Evolutionary conservation across 257 asterid species (phyloP).

Genomic region (Ligustrum vulgare): DNA sequence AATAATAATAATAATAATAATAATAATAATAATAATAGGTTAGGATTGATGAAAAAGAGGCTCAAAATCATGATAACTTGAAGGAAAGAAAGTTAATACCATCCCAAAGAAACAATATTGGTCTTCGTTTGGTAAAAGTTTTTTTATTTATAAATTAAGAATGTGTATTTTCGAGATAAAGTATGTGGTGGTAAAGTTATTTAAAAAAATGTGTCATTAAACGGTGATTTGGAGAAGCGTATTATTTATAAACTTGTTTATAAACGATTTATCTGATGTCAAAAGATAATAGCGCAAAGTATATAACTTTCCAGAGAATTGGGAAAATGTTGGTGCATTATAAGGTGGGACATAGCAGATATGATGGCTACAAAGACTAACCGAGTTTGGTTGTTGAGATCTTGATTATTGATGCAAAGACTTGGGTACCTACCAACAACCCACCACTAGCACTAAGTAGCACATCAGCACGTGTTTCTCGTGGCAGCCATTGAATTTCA

Average conservation of each 20-base stretch:
- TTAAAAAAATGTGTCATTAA: too few relatives aligned
- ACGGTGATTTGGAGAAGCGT: too few relatives aligned
- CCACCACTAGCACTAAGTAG: constrained; percentile 12
- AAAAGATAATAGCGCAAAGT: background rate
- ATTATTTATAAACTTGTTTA: too few relatives aligned
- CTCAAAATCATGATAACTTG: background rate
- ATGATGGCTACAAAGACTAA: constrained; percentile 15
- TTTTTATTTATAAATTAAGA: too few relatives aligned
- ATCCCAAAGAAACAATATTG: too few relatives aligned
- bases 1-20: too few relatives aligned
- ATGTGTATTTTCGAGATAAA: too few relatives aligned
- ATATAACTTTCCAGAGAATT: background rate
- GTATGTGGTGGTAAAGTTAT: too few relatives aligned
- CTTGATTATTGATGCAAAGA: constrained; percentile 17
- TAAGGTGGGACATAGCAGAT: background rate
- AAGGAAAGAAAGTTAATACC: too few relatives aligned
- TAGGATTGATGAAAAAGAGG: background rate
- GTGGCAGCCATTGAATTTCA: background rate
- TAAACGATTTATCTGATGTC: too few relatives aligned
- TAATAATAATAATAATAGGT: too few relatives aligned
- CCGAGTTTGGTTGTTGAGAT: constrained; percentile 6
- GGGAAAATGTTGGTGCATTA: constrained; percentile 6
- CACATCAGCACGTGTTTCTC: constrained; percentile 6
- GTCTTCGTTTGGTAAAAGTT: too few relatives aligned
- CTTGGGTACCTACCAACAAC: constrained; percentile 10